Percentiles rank a stretch among this genome's conserved stretches.
Evolutionary conservation across 2,329 filamentous ascomycete genomes (phyloP).

Genomic region (Lecanicillium sp.): DNA sequence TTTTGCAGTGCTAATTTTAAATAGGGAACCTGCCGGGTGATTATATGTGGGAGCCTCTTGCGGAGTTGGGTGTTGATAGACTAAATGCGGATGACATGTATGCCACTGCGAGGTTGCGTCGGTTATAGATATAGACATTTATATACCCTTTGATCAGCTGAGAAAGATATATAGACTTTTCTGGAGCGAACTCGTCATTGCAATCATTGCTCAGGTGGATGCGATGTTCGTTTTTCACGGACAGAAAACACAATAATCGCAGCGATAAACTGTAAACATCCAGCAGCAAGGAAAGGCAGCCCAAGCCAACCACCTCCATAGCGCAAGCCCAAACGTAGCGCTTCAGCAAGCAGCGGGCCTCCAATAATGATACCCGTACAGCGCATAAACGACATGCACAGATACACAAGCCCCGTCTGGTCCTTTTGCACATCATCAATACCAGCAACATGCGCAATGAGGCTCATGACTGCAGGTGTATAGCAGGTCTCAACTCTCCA

Average conservation of each 20-base stretch:
- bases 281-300: background rate
- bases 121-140: constrained; percentile 2
- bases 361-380: background rate
- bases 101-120: constrained; percentile 10
- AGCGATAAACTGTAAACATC: background rate
- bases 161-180: background rate
- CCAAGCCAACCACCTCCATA: background rate
- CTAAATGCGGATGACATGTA: constrained; percentile 12
- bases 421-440: background rate
- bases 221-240: too few species aligned
- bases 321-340: background rate
- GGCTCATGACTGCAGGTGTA: background rate
- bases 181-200: background rate
- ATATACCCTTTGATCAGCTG: background rate
- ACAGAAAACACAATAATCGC: background rate
- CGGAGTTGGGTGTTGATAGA: constrained; percentile 10
- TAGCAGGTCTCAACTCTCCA: background rate
- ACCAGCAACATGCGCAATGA: background rate
- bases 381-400: background rate
- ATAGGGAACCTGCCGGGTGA: constrained; percentile 10
- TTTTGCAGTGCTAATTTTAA: background rate
- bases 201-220: background rate
- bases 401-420: background rate
- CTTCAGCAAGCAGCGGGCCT: background rate
- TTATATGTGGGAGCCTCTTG: constrained; percentile 12